These are phyloP conservation scores for Notholithocarpus densiflorus DNA, from an alignment of 306 rosid genomes.

Conservation along the genomic window DNA sequence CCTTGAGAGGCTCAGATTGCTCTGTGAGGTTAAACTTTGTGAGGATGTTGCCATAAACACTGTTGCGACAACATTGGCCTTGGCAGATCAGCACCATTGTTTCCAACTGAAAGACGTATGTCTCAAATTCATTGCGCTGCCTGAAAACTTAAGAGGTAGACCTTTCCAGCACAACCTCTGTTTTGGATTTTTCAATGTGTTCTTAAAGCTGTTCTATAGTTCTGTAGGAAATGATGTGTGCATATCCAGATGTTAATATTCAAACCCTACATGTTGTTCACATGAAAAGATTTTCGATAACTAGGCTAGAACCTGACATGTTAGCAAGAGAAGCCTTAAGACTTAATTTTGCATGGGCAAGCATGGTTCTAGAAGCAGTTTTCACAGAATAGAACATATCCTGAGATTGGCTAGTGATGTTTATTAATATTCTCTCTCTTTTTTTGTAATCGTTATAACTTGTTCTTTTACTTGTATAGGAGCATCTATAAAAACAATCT, in stretches of 20 bases:
- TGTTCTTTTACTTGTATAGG: not conserved
- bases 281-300: not conserved
- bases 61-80: conserved; percentile 70
- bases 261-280: not conserved
- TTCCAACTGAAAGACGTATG: conserved; percentile 56
- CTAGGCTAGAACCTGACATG: not conserved
- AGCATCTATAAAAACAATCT: not conserved
- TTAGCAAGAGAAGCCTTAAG: not conserved
- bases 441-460: not conserved
- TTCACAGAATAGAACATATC: not conserved
- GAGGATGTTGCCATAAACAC: conserved; percentile 58
- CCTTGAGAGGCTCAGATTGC: conserved; percentile 61
- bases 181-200: not conserved
- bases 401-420: not conserved
- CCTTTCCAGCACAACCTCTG: not conserved
- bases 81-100: conserved; percentile 81
- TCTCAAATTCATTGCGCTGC: conserved; percentile 52
- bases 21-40: conserved; percentile 62
- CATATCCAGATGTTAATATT: not conserved
- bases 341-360: not conserved
- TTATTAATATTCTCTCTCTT: not conserved
- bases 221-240: not conserved
- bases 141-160: conserved; percentile 66
- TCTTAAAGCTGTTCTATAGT: not conserved
- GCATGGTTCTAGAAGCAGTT: not conserved